phyloP scores from a whole-genome alignment of 305 asterid genomes.

The Plantago coronopus region DNA sequence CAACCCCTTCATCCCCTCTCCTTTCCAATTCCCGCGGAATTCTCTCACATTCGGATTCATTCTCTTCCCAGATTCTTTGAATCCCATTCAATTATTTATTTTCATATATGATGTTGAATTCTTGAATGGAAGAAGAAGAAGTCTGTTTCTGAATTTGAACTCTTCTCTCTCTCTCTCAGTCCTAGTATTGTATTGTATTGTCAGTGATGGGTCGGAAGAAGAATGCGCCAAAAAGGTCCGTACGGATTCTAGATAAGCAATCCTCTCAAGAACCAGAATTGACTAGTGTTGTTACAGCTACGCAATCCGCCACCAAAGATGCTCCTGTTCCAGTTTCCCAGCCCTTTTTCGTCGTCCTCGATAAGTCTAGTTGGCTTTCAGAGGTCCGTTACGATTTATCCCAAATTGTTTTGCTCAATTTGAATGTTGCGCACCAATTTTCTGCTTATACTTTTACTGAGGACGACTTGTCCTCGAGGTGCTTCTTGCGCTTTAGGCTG shows the following conservation, averaged over 20 bases:
- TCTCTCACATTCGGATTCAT: too few species aligned
- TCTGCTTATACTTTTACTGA: conserved; percentile 40
- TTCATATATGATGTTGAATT: too few species aligned
- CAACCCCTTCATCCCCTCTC: too few species aligned
- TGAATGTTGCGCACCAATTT: conserved; percentile 51
- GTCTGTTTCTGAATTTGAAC: too few species aligned
- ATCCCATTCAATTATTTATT: too few species aligned
- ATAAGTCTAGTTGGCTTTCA: conserved; percentile 49
- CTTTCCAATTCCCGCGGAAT: too few species aligned
- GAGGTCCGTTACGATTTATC: conserved; percentile 73
- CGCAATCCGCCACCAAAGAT: conserved; percentile 20
- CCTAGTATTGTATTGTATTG: too few species aligned
- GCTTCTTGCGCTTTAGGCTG: conserved; percentile 61
- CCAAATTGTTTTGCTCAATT: conserved; percentile 61
- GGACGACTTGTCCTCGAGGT: conserved; percentile 53
- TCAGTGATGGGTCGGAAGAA: conserved; percentile 83
- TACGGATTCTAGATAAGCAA: conserved; percentile 36
- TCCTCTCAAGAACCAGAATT: conserved; percentile 25
- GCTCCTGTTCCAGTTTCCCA: conserved; percentile 26
- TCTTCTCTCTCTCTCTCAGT: conserved; percentile 1
- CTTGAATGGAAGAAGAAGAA: too few species aligned
- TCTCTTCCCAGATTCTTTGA: too few species aligned
- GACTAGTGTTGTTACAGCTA: conserved; percentile 11
- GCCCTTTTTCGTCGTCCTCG: conserved; percentile 60
- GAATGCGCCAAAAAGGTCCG: conserved; percentile 67